Evolutionary conservation across 73 alveolate species (phyloP), one percentile per base, ranked within the genome.

Genomic region (Symbiodinium pilosum): DNA sequence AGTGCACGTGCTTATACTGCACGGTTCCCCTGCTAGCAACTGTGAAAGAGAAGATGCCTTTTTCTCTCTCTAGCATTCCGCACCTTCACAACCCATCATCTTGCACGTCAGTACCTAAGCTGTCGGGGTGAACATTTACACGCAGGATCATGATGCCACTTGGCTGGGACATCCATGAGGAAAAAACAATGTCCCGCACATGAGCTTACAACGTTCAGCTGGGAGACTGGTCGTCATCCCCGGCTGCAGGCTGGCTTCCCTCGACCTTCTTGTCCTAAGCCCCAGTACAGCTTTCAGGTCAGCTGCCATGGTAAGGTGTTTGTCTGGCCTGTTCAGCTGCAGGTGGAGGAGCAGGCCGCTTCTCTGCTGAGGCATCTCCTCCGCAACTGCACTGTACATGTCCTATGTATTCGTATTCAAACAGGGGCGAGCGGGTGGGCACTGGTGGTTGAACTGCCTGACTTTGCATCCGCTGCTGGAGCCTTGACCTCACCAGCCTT

Each of bases 191-290:
- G 32, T 24, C 73, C 73, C 73, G 73, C 26, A 16, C 32, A 26
- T 54, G 73, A 24, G 73, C 73, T 54, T 47, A 14, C 81, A 0
- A 64, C 2, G 81, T 64, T 20, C 81, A 38, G 81, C 20, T 28
- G 81, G 12, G 81, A 64, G 81, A 38, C 81, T 64, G 81, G 38
- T 64, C 81, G 30, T 64, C 81, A 28, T 64, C 81, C 18, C 21
- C 81, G 30, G 81, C 81, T 64, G 73, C 73, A 54, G 73, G 73
- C 73, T 64, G 32, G 81, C 81, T 28, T n/a, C 38, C 81, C 81
- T 64, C 81, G 38, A 34, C 81, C 38, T 64, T 32, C 81, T 64
- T 64, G 24, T 20, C 81, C 81, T 64, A 38, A 18, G 77, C 77
- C 41, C 18, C 3, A 64, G 36, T 12, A 3, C 16, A 16, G 36